A percentile compares a stretch with the other conserved stretches of the same genome.
Conservation (phyloP, 2,329 filamentous ascomycete genomes). For the Ophiostoma fasciatum region DNA sequence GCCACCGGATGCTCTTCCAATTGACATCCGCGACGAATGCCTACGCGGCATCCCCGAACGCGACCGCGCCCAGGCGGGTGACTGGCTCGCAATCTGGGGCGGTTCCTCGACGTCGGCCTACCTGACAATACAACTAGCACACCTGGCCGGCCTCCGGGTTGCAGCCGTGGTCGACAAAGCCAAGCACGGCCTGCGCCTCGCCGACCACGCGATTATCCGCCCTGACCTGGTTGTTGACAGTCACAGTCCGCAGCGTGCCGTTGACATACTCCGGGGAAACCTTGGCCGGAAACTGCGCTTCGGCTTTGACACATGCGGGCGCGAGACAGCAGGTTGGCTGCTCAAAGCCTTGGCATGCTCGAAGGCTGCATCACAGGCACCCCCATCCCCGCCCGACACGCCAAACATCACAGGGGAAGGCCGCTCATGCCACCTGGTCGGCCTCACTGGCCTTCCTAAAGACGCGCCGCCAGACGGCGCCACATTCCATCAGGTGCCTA, state of each 20-base stretch:
- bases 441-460: constrained; percentile 54
- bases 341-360: constrained; percentile 30
- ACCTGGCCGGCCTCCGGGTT: constrained; percentile 48
- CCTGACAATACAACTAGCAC: constrained; percentile 52
- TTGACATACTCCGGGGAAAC: constrained; percentile 46
- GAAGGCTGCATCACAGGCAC: constrained; percentile 18
- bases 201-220: constrained; percentile 25
- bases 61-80: constrained; percentile 43
- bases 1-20: constrained; percentile 32
- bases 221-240: constrained; percentile 56
- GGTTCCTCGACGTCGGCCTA: constrained; percentile 57
- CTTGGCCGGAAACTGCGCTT: constrained; percentile 43
- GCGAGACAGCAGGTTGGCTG: constrained; percentile 45
- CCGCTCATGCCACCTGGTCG: constrained; percentile 42
- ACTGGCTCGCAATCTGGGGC: constrained; percentile 64
- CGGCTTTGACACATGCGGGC: constrained; percentile 52
- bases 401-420: constrained; percentile 1
- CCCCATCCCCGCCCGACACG: constrained; percentile 24
- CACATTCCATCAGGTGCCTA: constrained; percentile 50
- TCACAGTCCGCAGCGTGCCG: constrained; percentile 47
- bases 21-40: constrained; percentile 49
- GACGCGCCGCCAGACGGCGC: constrained; percentile 27
- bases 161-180: constrained; percentile 52
- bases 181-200: constrained; percentile 46
- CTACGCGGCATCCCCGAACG: constrained; percentile 34